phyloP scores from a whole-genome alignment of 495 filamentous ascomycete species.

The Tuber magnatum region DNA sequence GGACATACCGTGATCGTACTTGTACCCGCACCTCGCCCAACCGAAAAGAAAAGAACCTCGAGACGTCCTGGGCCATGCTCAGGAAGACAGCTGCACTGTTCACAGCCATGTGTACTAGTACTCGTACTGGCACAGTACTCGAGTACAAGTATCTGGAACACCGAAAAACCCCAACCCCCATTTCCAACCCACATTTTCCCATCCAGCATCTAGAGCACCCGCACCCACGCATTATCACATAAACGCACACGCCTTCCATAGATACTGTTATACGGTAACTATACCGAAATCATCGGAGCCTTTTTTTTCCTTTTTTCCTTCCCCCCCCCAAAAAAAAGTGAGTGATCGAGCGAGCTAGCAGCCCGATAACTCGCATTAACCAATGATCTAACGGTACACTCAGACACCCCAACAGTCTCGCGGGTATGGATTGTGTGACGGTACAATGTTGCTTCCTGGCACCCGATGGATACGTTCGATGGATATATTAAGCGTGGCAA shows the following conservation, averaged over 20 bases:
- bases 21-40: background rate
- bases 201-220: background rate
- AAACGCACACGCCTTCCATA: background rate
- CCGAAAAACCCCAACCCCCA: background rate
- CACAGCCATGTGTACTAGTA: background rate
- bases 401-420: background rate
- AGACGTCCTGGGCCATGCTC: background rate
- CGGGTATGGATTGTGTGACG: background rate
- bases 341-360: background rate
- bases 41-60: background rate
- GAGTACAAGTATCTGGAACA: background rate
- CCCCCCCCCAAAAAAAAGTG: background rate
- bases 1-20: background rate
- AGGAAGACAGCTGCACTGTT: background rate
- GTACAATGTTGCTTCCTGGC: background rate
- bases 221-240: background rate
- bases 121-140: no score
- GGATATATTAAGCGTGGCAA: background rate
- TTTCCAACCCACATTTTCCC: background rate
- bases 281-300: background rate
- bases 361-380: background rate
- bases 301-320: background rate
- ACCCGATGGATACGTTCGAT: slow-evolving; percentile 5
- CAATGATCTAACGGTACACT: background rate
- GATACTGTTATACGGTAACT: background rate